phyloP scores from a whole-genome alignment of 2,329 filamentous ascomycete species.

The Arachnopeziza araneosa region DNA sequence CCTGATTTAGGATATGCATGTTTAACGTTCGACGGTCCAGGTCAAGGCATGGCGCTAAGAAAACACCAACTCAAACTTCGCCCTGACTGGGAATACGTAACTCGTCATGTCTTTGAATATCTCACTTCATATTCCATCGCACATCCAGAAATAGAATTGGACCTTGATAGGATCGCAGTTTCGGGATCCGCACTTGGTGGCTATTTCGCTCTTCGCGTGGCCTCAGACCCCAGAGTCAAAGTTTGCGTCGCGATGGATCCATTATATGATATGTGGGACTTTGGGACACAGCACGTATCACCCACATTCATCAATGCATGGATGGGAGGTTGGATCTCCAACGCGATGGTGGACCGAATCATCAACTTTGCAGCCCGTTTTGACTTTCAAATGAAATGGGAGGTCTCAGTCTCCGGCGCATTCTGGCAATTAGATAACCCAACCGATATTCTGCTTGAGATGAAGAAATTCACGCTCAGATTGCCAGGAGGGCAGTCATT shows the following conservation, averaged over 20 bases:
- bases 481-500: too few species aligned
- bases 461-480: neutral
- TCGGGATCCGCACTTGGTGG: constrained; percentile 37
- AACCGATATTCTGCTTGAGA: too few species aligned
- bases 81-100: constrained; percentile 28
- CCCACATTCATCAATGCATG: constrained; percentile 22
- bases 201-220: constrained; percentile 41
- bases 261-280: constrained; percentile 33
- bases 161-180: constrained; percentile 23
- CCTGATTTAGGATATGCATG: constrained; percentile 31
- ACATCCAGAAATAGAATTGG: constrained; percentile 18
- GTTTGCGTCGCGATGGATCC: constrained; percentile 38
- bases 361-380: neutral
- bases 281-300: constrained; percentile 24
- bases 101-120: constrained; percentile 21
- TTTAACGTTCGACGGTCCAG: constrained; percentile 36
- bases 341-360: neutral
- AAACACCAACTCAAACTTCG: constrained; percentile 12
- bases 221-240: constrained; percentile 37
- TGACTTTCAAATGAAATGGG: too few species aligned
- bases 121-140: constrained; percentile 6
- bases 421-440: too few species aligned
- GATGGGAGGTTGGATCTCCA: constrained; percentile 24
- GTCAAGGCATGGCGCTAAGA: constrained; percentile 31
- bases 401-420: too few species aligned